Evolutionary conservation across 768 basidiomycete genomes (phyloP).

Genomic region (Lactifluus hygrophoroides): DNA sequence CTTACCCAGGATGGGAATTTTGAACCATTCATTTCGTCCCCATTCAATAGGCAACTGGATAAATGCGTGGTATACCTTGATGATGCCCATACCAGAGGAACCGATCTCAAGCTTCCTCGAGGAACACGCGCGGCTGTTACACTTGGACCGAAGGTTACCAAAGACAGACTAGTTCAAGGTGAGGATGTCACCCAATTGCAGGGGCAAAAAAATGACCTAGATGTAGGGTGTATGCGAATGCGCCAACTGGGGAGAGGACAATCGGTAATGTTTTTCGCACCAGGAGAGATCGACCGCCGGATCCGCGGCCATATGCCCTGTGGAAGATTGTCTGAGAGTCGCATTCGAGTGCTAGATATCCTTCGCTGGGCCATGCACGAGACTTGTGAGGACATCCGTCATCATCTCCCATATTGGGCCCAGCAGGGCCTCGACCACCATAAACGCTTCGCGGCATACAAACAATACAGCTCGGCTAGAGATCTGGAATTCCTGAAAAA

Average conservation of each 20-base stretch:
- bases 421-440: conserved; percentile 3
- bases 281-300: background rate
- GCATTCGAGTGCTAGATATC: background rate
- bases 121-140: conserved; percentile 38
- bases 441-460: background rate
- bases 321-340: background rate
- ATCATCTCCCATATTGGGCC: background rate
- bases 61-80: conserved; percentile 42
- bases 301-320: background rate
- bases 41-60: conserved; percentile 29
- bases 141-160: conserved; percentile 41
- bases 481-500: background rate
- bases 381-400: conserved; percentile 6
- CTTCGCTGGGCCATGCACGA: conserved; percentile 6
- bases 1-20: conserved; percentile 30
- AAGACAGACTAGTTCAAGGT: conserved; percentile 46
- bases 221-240: conserved; percentile 7
- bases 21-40: conserved; percentile 32
- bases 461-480: background rate
- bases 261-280: conserved; percentile 4
- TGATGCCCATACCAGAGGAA: conserved; percentile 44
- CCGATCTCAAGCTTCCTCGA: conserved; percentile 41
- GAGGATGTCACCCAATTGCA: background rate
- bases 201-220: background rate
- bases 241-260: conserved; percentile 2